Evolutionary conservation across 2,329 filamentous ascomycete genomes (phyloP), one percentile per base, ranked within the genome.

Genomic region (Rhinocladiella mackenziei): DNA sequence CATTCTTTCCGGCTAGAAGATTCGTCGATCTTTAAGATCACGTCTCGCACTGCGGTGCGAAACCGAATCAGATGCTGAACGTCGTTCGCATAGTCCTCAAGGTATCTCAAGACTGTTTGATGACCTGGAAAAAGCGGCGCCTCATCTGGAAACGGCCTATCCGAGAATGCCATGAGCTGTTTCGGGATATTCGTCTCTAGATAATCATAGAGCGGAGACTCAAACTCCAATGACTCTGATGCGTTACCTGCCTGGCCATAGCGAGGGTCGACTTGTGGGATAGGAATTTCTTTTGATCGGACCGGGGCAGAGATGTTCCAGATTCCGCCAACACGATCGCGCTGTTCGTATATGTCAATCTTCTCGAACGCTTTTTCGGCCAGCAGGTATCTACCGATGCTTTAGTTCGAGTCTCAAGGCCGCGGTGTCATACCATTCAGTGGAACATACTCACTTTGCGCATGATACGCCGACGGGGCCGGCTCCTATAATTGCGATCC

Each of bases 101-200:
- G 70, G 60, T 96, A 96, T 15, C 78, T 63, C 50, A 84, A 76
- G 2, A 96, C 86, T 18, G 75, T 73, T 49, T 80, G 66, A 50
- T 89, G 80, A 15, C 73, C 75, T 0, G 91, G 91, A 56, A 91
- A 94, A 1, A 94, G 71, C 60, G 83, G 80, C 5, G 76, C 72
- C 9, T 80, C 74, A 1, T 72, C 58, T 0, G 78, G 74, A 58
- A 92, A 92, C 1, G 75, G 62, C 5, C 78, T 69, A 54, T 91
- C 84, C 3, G 82, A 83, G 62, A 82, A 96, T 3, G 74, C 70
- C 91, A 97, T 97, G 39, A 96, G 62, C 0, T 74, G 72, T 47
- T 84, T 79, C 0, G 89, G 86, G 35, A 96, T 89, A 62, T 97
- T 97, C 15, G 89, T 89, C 59, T 95, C 83, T 11, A 96, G 70